phyloP scores from a whole-genome alignment of 2,329 filamentous ascomycete species.

The Aspergillus eucalypticola region DNA sequence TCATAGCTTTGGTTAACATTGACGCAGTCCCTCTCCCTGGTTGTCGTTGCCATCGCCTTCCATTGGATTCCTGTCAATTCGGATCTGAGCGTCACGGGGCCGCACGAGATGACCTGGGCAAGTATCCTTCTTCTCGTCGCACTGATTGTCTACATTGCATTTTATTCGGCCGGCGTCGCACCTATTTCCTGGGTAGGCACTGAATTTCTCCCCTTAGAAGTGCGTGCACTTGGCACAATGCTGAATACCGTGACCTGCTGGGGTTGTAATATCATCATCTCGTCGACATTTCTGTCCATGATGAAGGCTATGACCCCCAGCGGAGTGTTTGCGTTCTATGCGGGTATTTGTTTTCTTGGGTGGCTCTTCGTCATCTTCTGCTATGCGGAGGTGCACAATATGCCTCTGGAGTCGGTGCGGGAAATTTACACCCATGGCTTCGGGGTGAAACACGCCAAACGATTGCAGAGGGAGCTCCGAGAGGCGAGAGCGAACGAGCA shows the following conservation, averaged over 20 bases:
- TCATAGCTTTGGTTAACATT: not conserved
- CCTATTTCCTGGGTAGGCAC: slow-evolving; percentile 46
- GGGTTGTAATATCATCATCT: slow-evolving; percentile 23
- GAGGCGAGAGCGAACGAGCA: slow-evolving; percentile 1
- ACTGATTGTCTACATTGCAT: slow-evolving; percentile 48
- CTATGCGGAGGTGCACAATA: slow-evolving; percentile 57
- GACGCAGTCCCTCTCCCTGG: slow-evolving; percentile 24
- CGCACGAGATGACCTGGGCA: slow-evolving; percentile 44
- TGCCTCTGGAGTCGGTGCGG: slow-evolving; percentile 57
- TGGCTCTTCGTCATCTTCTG: slow-evolving; percentile 43
- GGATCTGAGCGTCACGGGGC: slow-evolving; percentile 17
- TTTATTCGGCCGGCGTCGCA: slow-evolving; percentile 50
- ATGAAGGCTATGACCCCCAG: slow-evolving; percentile 53
- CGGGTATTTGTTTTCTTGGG: slow-evolving; percentile 50
- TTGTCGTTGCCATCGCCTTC: slow-evolving; percentile 50
- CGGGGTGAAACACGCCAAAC: slow-evolving; percentile 45
- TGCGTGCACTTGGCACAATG: slow-evolving; percentile 53
- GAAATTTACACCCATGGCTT: slow-evolving; percentile 54
- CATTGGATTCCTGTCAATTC: slow-evolving; percentile 51
- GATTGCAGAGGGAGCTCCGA: slow-evolving; percentile 40
- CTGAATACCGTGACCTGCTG: slow-evolving; percentile 34
- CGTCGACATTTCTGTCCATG: slow-evolving; percentile 27
- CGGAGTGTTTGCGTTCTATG: slow-evolving; percentile 55
- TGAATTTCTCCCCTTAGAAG: slow-evolving; percentile 51
- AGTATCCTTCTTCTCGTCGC: slow-evolving; percentile 44